Evolutionary conservation across 108 stramenopile species (phyloP), one percentile per base, ranked within the genome.

Genomic region (Cylindrotheca fusiformis): DNA sequence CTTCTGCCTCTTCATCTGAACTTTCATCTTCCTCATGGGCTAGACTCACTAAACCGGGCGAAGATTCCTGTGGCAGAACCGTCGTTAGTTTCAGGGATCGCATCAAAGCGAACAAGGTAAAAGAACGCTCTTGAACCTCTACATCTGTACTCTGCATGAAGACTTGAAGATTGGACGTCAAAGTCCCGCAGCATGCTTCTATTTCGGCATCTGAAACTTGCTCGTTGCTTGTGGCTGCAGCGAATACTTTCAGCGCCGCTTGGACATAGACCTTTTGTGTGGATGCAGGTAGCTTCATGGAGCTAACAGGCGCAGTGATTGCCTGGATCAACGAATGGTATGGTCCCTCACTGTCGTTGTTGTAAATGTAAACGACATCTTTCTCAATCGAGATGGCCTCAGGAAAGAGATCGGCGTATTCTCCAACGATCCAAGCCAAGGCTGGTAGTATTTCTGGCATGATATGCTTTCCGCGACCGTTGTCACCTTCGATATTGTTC

Each of bases 351-450:
- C 79, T 80, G 19, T 65, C 26, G 0, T 66, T 30, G 58, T 85
- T 65, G 59, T 79, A 84, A 30, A 69, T 63, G 22, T 65, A 62
- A 41, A 81, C 80, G 14, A 58, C 77, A 32, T 60, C 76, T 49
- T 81, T 67, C 25, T 81, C 83, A n/a, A 55, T 67, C 2, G 61
- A 67, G 54, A 90, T 50, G 28, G 73, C 84, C 48, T 75, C 84
- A 21, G 85, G 85, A 32, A 86, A 76, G 56, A 84, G 65, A 58
- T 81, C 83, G 17, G 91, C 88, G 70, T 91, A 99, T 76, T 98
- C 99, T 17, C 97, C 97, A 0, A 92, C 90, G 74, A 98, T 94
- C 93, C 94, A 98, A 29, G 97, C 96, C 32, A 96, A 84, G 2
- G 94, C 94, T 5, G 79, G 81, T n/a, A 96, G 65, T 27, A 96